A percentile compares a stretch with the other conserved stretches of the same genome.
Evolutionary conservation across 176 grass and related monocot genomes (phyloP).

Genomic region (Aechmea fasciata): DNA sequence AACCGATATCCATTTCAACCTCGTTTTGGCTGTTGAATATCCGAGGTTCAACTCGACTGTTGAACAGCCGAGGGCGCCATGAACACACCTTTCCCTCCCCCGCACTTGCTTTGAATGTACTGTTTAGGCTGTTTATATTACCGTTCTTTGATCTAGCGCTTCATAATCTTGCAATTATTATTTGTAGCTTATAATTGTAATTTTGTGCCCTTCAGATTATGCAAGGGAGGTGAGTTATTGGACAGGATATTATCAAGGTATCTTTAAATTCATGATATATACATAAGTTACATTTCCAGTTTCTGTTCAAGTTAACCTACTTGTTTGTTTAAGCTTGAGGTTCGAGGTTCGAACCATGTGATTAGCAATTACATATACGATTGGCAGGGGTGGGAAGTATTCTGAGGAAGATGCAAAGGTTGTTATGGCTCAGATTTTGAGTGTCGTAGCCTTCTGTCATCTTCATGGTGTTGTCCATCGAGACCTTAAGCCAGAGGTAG

Average conservation of each 20-base stretch:
- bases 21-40: too few species aligned
- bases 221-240: constrained; percentile 48
- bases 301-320: background rate
- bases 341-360: background rate
- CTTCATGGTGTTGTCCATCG: constrained; percentile 54
- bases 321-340: background rate
- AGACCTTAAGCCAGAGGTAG: constrained; percentile 56
- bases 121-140: too few species aligned
- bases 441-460: constrained; percentile 42
- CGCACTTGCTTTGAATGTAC: too few species aligned
- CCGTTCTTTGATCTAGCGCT: too few species aligned
- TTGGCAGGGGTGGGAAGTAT: constrained; percentile 45
- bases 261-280: background rate
- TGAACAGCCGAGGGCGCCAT: too few species aligned
- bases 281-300: background rate
- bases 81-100: too few species aligned
- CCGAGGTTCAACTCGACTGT: too few species aligned
- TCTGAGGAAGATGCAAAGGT: constrained; percentile 49
- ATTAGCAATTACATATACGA: background rate
- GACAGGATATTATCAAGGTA: constrained; percentile 46
- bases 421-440: constrained; percentile 47
- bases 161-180: too few species aligned
- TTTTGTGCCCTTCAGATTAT: constrained; percentile 35
- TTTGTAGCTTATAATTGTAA: background rate
- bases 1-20: too few species aligned